Evolutionary conservation across 2,329 filamentous ascomycete species (phyloP).

Genomic region (Epichloe scottii): DNA sequence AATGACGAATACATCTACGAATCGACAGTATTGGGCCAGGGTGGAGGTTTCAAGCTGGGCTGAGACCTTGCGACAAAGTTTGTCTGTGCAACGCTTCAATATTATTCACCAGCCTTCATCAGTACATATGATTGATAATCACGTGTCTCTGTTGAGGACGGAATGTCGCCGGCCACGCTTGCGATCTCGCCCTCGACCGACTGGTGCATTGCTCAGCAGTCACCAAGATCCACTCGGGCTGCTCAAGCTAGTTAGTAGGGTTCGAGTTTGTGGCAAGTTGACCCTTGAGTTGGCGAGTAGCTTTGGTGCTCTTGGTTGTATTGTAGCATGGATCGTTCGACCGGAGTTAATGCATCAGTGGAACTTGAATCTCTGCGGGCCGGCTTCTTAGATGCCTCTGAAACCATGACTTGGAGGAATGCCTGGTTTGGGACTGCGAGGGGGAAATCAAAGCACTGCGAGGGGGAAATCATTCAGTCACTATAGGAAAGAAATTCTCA

Average conservation of each 20-base stretch:
- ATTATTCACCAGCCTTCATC: conserved; percentile 3
- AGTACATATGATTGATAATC: not conserved
- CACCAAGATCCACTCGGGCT: conserved; percentile 71
- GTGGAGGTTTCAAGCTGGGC: conserved; percentile 26
- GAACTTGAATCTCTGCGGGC: conserved; percentile 3
- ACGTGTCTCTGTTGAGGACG: conserved; percentile 7
- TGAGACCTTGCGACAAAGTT: conserved; percentile 22
- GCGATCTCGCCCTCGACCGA: not conserved
- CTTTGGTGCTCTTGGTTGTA: conserved; percentile 59
- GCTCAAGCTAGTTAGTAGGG: conserved; percentile 52
- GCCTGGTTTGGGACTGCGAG: not conserved
- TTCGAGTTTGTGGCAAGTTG: conserved; percentile 53
- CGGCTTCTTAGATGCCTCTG: not conserved
- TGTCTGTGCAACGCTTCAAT: conserved; percentile 20
- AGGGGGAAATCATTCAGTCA: not conserved
- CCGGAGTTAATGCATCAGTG: conserved; percentile 11
- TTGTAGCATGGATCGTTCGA: conserved; percentile 49
- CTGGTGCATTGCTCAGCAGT: not conserved
- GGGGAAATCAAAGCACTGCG: not conserved
- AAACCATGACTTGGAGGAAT: not conserved
- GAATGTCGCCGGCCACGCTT: not conserved
- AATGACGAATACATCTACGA: not conserved
- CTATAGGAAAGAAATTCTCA: not conserved
- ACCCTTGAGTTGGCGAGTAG: conserved; percentile 64
- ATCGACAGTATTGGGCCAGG: conserved; percentile 16